A percentile compares a stretch with the other conserved stretches of the same genome.
Conservation (phyloP, 352 stramenopile genomes). For the Detonula confervacea region DNA sequence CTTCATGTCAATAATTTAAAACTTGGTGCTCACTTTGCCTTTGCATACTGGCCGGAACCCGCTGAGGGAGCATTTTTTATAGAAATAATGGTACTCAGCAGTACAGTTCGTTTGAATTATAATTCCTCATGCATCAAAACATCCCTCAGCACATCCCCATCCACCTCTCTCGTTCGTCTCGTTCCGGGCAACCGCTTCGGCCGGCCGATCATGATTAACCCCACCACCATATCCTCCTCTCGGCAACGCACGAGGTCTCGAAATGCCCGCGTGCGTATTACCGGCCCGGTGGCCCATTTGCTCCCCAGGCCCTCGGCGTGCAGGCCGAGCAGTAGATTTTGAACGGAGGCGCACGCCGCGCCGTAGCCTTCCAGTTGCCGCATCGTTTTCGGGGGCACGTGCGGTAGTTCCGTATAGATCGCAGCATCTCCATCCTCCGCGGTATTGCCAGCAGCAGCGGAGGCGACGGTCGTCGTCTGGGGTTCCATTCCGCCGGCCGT, state of each 20-base stretch:
- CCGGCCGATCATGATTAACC: conserved; percentile 74
- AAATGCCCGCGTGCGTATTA: conserved; percentile 70
- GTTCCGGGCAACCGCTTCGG: conserved; percentile 35
- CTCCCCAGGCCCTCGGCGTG: conserved; percentile 64
- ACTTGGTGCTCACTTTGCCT: too few relatives aligned
- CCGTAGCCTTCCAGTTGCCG: conserved; percentile 77
- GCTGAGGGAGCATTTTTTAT: too few relatives aligned
- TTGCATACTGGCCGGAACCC: too few relatives aligned
- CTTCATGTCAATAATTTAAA: too few relatives aligned
- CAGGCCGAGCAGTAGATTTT: conserved; percentile 75
- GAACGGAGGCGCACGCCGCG: conserved; percentile 63
- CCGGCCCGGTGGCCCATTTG: conserved; percentile 71
- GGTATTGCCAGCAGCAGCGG: too few relatives aligned
- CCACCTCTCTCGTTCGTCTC: conserved; percentile 19
- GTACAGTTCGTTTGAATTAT: too few relatives aligned
- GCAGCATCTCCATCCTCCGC: too few relatives aligned
- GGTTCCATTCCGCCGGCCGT: conserved; percentile 51
- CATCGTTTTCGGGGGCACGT: conserved; percentile 52
- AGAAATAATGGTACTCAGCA: too few relatives aligned
- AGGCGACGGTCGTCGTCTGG: too few relatives aligned
- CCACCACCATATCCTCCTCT: conserved; percentile 63
- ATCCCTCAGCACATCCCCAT: conserved; percentile 55
- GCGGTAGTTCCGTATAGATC: conserved; percentile 52
- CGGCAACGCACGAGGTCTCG: conserved; percentile 60
- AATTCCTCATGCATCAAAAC: conserved; percentile 19